A percentile compares a stretch with the other conserved stretches of the same genome.
Conservation (phyloP, 768 basidiomycete species). For the Nidularia pulvinata region DNA sequence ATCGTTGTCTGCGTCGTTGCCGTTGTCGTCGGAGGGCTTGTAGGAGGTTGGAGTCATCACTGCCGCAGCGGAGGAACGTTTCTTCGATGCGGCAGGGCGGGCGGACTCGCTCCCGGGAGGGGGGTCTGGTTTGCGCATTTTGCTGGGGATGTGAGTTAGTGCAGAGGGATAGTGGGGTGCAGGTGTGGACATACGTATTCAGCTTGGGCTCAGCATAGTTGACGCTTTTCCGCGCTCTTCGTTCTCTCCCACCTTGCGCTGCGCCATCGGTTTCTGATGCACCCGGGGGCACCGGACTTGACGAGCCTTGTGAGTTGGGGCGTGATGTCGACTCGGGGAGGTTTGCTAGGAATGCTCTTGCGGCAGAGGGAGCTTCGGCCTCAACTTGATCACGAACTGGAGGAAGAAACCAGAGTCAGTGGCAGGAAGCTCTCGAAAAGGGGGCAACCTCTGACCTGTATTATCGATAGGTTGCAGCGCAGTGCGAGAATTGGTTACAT, state of each 20-base stretch:
- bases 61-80: conserved; percentile 45
- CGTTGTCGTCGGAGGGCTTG: conserved; percentile 19
- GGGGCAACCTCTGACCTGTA: conserved; percentile 27
- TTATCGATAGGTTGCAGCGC: conserved; percentile 43
- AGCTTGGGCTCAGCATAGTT: conserved; percentile 90
- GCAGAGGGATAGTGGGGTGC: conserved; percentile 5
- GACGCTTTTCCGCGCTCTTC: conserved; percentile 70
- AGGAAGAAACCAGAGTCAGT: not conserved
- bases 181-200: conserved; percentile 68
- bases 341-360: conserved; percentile 18
- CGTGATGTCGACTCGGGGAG: conserved; percentile 38
- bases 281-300: conserved; percentile 36
- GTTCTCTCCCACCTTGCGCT: conserved; percentile 47
- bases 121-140: conserved; percentile 88
- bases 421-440: not conserved
- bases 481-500: conserved; percentile 59
- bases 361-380: conserved; percentile 6
- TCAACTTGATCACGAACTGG: conserved; percentile 15
- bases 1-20: conserved; percentile 32
- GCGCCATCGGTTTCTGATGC: conserved; percentile 27
- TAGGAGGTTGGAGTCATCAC: conserved; percentile 24
- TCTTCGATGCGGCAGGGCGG: conserved; percentile 28
- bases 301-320: conserved; percentile 48
- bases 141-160: conserved; percentile 37
- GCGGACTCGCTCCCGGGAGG: conserved; percentile 30